Conservation (phyloP, 2,329 filamentous ascomycete species). For the Phyllosticta capitalensis region DNA sequence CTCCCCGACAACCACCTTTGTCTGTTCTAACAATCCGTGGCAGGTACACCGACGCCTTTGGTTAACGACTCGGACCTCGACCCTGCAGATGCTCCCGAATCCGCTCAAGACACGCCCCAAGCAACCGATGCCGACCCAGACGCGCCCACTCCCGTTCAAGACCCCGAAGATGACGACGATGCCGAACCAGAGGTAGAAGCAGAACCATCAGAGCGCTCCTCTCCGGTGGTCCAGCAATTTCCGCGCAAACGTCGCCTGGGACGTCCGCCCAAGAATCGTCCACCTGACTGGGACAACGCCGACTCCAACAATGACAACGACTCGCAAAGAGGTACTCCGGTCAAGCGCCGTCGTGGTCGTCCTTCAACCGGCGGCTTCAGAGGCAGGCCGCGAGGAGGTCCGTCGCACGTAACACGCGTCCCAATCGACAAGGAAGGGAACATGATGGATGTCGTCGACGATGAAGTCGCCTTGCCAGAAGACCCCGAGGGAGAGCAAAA, state of each 20-base stretch:
- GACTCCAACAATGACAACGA: slow-evolving; percentile 38
- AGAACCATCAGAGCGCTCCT: slow-evolving; percentile 37
- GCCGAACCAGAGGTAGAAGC: slow-evolving; percentile 27
- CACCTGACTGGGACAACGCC: slow-evolving; percentile 65
- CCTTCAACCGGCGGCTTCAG: slow-evolving; percentile 52
- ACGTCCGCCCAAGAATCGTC: slow-evolving; percentile 74
- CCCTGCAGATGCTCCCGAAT: slow-evolving; percentile 16
- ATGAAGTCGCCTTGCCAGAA: slow-evolving; percentile 82
- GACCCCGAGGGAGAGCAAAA: slow-evolving; percentile 86
- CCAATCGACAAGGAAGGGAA: slow-evolving; percentile 91
- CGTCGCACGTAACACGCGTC: slow-evolving; percentile 69
- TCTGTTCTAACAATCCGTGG: neutral
- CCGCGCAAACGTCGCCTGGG: slow-evolving; percentile 66
- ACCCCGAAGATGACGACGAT: slow-evolving; percentile 33
- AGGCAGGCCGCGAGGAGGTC: slow-evolving; percentile 62
- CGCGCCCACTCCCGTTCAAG: slow-evolving; percentile 32
- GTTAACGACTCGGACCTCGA: slow-evolving; percentile 6
- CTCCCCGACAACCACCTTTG: neutral
- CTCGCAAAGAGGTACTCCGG: slow-evolving; percentile 40
- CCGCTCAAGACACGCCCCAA: slow-evolving; percentile 22
- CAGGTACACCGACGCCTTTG: slow-evolving; percentile 25
- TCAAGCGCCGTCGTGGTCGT: slow-evolving; percentile 40
- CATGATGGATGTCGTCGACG: slow-evolving; percentile 78
- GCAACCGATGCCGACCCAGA: slow-evolving; percentile 30
- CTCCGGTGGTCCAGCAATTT: slow-evolving; percentile 48